phyloP scores from a whole-genome alignment of 805 yeast species.

The Monosporozyma siamensis region DNA sequence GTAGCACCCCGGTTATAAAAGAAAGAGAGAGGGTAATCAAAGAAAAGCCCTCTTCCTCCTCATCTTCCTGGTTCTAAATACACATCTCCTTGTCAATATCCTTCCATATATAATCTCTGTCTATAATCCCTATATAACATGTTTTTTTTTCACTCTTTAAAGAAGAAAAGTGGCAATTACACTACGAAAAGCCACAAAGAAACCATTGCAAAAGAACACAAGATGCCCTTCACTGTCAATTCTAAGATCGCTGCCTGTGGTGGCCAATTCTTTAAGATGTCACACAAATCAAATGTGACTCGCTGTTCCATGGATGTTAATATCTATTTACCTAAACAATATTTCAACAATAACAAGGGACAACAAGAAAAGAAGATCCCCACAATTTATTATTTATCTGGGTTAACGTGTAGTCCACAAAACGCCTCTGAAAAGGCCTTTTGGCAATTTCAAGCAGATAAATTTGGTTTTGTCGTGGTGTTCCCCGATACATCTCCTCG shows the following conservation, averaged over 20 bases:
- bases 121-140: too few relatives aligned
- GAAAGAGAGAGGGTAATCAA: slow-evolving; percentile 15
- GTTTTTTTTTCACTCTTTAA: neutral
- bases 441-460: slow-evolving; percentile 69
- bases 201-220: too few relatives aligned
- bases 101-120: neutral
- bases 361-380: slow-evolving; percentile 38
- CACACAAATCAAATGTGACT: slow-evolving; percentile 60
- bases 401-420: slow-evolving; percentile 87
- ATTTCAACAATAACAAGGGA: slow-evolving; percentile 17
- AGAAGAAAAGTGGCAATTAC: neutral
- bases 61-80: slow-evolving; percentile 5
- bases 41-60: neutral
- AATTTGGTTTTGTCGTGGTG: slow-evolving; percentile 77
- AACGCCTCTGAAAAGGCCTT: slow-evolving; percentile 92
- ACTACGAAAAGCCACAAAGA: too few relatives aligned
- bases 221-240: slow-evolving; percentile 37
- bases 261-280: slow-evolving; percentile 66
- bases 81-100: too few relatives aligned
- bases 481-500: slow-evolving; percentile 98
- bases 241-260: slow-evolving; percentile 53
- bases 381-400: slow-evolving; percentile 70
- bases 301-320: slow-evolving; percentile 75
- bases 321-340: slow-evolving; percentile 63
- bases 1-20: slow-evolving; percentile 30